Conservation (phyloP, 371 early-diverging fungal genomes). For the Mucor velutinosus region DNA sequence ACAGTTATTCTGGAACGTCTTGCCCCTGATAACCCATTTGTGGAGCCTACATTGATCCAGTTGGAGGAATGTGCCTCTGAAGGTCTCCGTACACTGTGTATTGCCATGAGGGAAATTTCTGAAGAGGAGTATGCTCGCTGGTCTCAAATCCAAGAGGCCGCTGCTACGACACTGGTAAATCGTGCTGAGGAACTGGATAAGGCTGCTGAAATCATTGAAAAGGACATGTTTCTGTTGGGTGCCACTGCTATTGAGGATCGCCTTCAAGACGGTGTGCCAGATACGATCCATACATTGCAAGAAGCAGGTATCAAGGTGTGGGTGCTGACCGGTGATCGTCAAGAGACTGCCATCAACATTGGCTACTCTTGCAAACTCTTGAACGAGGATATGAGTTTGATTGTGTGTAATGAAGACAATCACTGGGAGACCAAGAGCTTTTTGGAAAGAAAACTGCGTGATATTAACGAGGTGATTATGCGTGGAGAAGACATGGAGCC, state of each 20-base stretch:
- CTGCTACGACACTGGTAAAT: constrained; percentile 88
- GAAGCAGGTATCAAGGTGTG: constrained; percentile 96
- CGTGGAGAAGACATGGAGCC: constrained; percentile 67
- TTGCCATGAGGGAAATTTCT: constrained; percentile 90
- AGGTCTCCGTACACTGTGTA: constrained; percentile 92
- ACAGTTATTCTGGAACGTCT: constrained; percentile 96
- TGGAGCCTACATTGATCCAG: constrained; percentile 74
- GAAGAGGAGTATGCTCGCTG: constrained; percentile 89
- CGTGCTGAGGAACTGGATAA: constrained; percentile 86
- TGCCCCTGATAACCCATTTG: constrained; percentile 74
- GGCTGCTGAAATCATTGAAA: constrained; percentile 94
- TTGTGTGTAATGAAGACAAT: constrained; percentile 80
- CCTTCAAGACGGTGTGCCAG: constrained; percentile 97
- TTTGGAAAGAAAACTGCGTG: constrained; percentile 72
- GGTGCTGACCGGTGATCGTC: constrained; percentile 95
- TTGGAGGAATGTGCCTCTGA: constrained; percentile 89
- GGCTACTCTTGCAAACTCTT: constrained; percentile 90
- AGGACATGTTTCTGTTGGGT: constrained; percentile 88
- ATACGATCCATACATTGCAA: constrained; percentile 93
- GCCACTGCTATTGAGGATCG: constrained; percentile 99
- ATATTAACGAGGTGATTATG: constrained; percentile 60
- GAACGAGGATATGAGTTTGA: constrained; percentile 83
- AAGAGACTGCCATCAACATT: constrained; percentile 94
- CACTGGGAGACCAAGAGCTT: constrained; percentile 80
- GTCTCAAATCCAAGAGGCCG: constrained; percentile 82